Evolutionary conservation across 768 basidiomycete genomes (phyloP), one percentile per base, ranked within the genome.

Genomic region (Dacryopinax spathularia): DNA sequence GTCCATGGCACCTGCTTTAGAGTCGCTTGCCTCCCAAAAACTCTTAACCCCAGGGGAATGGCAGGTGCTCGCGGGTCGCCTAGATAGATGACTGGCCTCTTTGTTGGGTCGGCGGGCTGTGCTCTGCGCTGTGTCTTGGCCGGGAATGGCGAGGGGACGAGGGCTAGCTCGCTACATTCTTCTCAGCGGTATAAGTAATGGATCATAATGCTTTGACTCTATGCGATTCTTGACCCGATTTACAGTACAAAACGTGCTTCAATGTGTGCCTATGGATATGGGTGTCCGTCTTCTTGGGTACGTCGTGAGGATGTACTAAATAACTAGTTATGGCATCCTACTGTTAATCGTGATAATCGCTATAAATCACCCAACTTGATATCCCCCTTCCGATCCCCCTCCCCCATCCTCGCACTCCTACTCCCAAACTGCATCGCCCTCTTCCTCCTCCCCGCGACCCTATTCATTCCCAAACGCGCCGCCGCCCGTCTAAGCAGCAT

Each of bases 341-440:
- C n/a, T n/a, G n/a, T n/a, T n/a, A n/a, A n/a, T n/a, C n/a, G n/a
- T n/a, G n/a, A n/a, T n/a, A n/a, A n/a, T n/a, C n/a, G n/a, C 36
- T 37, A 56, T 34, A 60, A 12, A 34, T 33, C 60, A 10, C 34
- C 60, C 25, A 33, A n/a, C 34, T 16, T 36, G 18, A 33, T 10
- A 56, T 62, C 13, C 41, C 61, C 41, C 27, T 65, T 64, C 22
- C 56, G 60, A 10, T 33, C 81, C 1, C 83, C 85, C 18, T 70
- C 72, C 64, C 86, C 84, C 89, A 92, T 91, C 64, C 89, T 77
- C 18, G 90, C 90, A 33, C 89, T 88, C 73, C 85, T 84, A 69
- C 83, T 89, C 18, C 95, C 95, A 75, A 99, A 99, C 70, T 98
- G 96, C 89, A 97, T 96, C 15, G 96, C 96, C 64, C 89, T 74